These are phyloP conservation scores for Emericellopsis cladophorae DNA, from an alignment of 2,329 filamentous ascomycete species.

Conservation along the genomic window DNA sequence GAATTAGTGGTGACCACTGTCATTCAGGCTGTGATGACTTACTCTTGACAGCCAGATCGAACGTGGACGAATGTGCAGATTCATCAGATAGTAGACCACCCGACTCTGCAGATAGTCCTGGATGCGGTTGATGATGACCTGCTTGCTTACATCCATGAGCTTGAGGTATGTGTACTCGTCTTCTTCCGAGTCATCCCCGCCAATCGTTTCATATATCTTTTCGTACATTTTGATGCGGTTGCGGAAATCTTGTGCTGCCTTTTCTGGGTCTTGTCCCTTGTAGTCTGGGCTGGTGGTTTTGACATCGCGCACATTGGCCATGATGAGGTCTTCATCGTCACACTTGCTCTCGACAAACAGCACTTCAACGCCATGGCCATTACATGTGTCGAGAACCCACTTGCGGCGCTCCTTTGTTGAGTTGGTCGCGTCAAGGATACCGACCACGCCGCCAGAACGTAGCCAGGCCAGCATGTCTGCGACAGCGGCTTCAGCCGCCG, in stretches of 20 bases:
- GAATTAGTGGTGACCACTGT: background rate
- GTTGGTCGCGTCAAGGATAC: slow-evolving; percentile 93
- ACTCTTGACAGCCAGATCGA: slow-evolving; percentile 94
- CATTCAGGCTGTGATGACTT: slow-evolving; percentile 21
- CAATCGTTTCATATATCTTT: slow-evolving; percentile 89
- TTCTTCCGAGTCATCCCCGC: slow-evolving; percentile 61
- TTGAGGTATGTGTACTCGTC: slow-evolving; percentile 87
- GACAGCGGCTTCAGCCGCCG: slow-evolving; percentile 83
- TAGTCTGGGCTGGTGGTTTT: slow-evolving; percentile 97
- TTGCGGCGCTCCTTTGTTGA: slow-evolving; percentile 79
- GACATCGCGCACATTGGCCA: slow-evolving; percentile 95
- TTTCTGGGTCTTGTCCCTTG: slow-evolving; percentile 82
- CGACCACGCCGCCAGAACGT: slow-evolving; percentile 71
- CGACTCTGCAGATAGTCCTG: slow-evolving; percentile 93
- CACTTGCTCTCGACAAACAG: slow-evolving; percentile 96
- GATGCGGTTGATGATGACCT: slow-evolving; percentile 96
- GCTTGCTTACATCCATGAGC: slow-evolving; percentile 89
- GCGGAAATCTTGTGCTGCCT: slow-evolving; percentile 81
- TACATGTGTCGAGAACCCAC: slow-evolving; percentile 80
- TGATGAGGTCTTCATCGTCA: slow-evolving; percentile 89
- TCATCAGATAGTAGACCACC: slow-evolving; percentile 97
- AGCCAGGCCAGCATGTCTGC: slow-evolving; percentile 95
- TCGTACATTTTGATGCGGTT: slow-evolving; percentile 95
- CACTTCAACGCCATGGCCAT: slow-evolving; percentile 68
- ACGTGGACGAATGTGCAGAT: slow-evolving; percentile 89